phyloP scores from a whole-genome alignment of 192 early-diverging fungal genomes.

The Haplosporangium gracile region DNA sequence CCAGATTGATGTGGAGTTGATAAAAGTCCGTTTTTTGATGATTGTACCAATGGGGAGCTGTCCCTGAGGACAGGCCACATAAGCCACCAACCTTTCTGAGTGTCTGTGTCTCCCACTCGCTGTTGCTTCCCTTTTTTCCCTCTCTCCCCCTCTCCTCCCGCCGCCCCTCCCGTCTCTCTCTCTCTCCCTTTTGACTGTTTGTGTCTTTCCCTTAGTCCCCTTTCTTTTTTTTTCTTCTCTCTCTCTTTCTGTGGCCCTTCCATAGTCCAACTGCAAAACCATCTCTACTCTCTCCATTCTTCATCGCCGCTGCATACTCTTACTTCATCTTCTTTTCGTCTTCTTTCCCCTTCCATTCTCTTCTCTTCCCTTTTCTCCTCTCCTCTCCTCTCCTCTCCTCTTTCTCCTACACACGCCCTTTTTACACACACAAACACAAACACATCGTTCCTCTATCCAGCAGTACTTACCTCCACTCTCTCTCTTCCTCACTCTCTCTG shows the following conservation, averaged over 20 bases:
- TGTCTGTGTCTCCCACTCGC: neutral
- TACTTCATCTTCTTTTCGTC: neutral
- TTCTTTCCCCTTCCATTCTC: neutral
- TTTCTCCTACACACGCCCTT: neutral
- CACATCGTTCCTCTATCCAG: no score
- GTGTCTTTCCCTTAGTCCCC: no score
- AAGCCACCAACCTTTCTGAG: no score
- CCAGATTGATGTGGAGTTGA: no score
- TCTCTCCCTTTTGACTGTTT: neutral
- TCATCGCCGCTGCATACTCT: neutral
- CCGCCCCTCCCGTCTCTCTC: neutral
- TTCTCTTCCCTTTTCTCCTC: neutral
- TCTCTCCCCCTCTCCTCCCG: neutral
- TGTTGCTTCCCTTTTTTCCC: neutral
- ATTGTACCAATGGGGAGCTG: neutral
- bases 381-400: neutral
- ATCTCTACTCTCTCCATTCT: neutral
- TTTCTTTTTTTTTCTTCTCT: neutral
- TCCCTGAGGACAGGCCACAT: neutral
- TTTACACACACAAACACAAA: no score
- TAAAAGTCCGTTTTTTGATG: neutral
- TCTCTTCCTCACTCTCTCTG: slow-evolving; percentile 1
- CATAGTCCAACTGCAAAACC: neutral
- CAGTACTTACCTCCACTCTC: neutral
- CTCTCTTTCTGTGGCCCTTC: neutral